Percentiles rank a stretch among this genome's conserved stretches.
These are phyloP conservation scores for Neurospora crassa DNA, from an alignment of 2,329 filamentous ascomycete genomes.

Conservation along the genomic window DNA sequence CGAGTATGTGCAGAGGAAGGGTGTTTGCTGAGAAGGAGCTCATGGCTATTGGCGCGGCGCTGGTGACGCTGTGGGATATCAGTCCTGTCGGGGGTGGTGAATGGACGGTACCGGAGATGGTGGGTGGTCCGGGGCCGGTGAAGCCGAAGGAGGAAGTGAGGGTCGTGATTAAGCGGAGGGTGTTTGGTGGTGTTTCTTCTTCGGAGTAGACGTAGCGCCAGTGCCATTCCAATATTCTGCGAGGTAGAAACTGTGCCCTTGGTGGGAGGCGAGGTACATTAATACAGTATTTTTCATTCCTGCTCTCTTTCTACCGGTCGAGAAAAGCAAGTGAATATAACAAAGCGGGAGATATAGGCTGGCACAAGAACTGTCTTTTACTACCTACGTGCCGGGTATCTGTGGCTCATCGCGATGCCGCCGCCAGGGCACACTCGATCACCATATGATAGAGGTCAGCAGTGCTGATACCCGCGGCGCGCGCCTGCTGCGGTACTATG, in stretches of 20 bases:
- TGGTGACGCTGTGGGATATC: conserved; percentile 13
- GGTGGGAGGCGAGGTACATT: too few relatives aligned
- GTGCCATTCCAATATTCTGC: too few relatives aligned
- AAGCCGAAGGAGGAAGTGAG: conserved; percentile 12
- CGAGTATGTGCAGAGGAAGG: conserved; percentile 11
- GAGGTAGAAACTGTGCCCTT: too few relatives aligned
- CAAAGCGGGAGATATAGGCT: background rate
- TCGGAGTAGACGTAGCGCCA: background rate
- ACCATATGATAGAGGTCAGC: background rate
- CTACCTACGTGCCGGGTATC: background rate
- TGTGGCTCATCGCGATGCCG: background rate
- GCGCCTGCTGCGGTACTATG: background rate
- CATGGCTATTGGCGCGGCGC: conserved; percentile 6
- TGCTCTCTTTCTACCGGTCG: too few relatives aligned
- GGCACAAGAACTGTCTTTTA: background rate
- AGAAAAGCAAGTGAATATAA: background rate
- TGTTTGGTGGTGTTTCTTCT: background rate
- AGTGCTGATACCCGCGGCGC: background rate
- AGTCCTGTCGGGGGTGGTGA: conserved; percentile 1
- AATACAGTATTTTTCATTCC: too few relatives aligned
- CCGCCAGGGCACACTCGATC: background rate
- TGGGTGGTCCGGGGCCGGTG: conserved; percentile 14
- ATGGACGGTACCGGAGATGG: conserved; percentile 10
- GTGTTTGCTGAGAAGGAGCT: conserved; percentile 14
- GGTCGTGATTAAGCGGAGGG: conserved; percentile 8